These are phyloP conservation scores for Nitzschia inconspicua DNA, from an alignment of 108 stramenopile species.

Conservation along the genomic window DNA sequence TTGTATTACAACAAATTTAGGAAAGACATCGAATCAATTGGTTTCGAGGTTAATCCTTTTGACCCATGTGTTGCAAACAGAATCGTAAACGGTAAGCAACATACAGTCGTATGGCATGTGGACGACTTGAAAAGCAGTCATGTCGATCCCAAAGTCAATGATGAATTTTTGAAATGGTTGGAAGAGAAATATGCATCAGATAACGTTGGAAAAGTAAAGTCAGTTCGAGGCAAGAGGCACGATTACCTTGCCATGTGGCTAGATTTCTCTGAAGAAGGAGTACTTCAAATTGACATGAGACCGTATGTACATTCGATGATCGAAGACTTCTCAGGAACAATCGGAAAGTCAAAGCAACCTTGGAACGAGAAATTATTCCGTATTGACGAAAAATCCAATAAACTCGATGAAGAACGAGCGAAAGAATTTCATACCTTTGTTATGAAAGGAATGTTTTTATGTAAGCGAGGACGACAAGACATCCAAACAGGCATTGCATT, in stretches of 20 bases:
- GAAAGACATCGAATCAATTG: conserved; percentile 16
- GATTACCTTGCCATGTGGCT: conserved; percentile 47
- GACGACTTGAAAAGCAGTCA: conserved; percentile 52
- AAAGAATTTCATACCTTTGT: conserved; percentile 29
- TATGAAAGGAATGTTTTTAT: conserved; percentile 34
- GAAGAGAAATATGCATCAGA: neutral
- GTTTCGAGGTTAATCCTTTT: conserved; percentile 52
- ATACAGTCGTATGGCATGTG: conserved; percentile 46
- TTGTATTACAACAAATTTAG: conserved; percentile 28
- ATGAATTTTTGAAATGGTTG: conserved; percentile 8
- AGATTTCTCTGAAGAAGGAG: conserved; percentile 25
- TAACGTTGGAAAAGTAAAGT: conserved; percentile 7
- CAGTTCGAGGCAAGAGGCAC: conserved; percentile 30
- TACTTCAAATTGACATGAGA: conserved; percentile 21
- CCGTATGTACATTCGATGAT: conserved; percentile 18
- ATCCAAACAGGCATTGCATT: conserved; percentile 31
- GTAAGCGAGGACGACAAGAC: conserved; percentile 31
- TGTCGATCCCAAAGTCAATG: conserved; percentile 8
- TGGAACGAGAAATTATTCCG: conserved; percentile 18
- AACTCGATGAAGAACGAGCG: neutral
- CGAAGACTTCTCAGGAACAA: neutral
- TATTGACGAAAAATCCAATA: neutral
- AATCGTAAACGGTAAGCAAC: conserved; percentile 23
- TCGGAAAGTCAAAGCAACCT: no score
- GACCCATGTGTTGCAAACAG: conserved; percentile 55